Conservation (phyloP, 768 basidiomycete genomes). For the Dendrothele bispora region DNA sequence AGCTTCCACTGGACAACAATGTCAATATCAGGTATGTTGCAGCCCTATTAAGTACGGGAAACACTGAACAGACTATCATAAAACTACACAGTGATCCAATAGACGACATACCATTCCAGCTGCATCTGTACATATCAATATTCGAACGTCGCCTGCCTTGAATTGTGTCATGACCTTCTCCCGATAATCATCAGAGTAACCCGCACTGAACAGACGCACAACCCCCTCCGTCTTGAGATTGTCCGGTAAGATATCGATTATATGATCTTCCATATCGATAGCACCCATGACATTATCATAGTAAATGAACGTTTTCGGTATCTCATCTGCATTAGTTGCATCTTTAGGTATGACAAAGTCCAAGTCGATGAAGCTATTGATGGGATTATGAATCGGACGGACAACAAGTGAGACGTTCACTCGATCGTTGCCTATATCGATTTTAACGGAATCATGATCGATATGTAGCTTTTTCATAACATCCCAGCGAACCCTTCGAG, state of each 20-base stretch:
- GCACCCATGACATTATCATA: background rate
- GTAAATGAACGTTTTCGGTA: background rate
- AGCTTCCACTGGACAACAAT: slow-evolving; percentile 21
- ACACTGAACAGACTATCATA: no score
- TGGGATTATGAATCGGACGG: slow-evolving; percentile 13
- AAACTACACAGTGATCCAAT: no score
- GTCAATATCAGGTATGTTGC: slow-evolving; percentile 19
- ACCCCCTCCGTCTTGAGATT: background rate
- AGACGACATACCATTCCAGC: slow-evolving; percentile 21
- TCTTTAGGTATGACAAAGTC: slow-evolving; percentile 13
- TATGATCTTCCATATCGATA: background rate
- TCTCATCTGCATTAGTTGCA: background rate
- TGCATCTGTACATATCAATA: slow-evolving; percentile 21
- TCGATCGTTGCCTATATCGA: slow-evolving; percentile 18
- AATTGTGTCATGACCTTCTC: background rate
- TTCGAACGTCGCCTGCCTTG: slow-evolving; percentile 8
- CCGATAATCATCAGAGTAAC: slow-evolving; percentile 2
- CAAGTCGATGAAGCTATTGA: slow-evolving; percentile 16
- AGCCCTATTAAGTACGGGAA: slow-evolving; percentile 11
- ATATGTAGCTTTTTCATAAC: slow-evolving; percentile 11
- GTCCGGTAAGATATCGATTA: background rate
- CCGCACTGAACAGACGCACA: background rate
- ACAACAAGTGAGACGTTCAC: slow-evolving; percentile 20
- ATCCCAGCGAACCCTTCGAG: slow-evolving; percentile 11
- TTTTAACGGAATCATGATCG: background rate